Base-by-base conservation (phyloP, 495 filamentous ascomycete genomes). In the Penicillium robsamsonii region DNA sequence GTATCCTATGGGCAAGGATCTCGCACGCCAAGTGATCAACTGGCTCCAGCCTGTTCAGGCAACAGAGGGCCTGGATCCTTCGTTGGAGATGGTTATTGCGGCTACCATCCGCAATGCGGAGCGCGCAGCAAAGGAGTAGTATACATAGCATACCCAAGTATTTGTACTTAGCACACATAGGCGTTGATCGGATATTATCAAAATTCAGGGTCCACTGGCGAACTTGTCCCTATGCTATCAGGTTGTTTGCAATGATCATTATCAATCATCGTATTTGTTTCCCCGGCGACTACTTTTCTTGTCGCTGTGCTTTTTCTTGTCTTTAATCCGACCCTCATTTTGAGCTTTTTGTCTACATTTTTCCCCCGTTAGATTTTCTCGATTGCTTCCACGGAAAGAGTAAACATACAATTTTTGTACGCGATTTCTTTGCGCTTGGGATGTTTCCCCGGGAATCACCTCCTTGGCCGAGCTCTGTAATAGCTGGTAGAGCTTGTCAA, bases 261-360 rank as follows among this genome's bases (percentile, higher is more conserved):
- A 55, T 75, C 60, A 77, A 55, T 79, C 72, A 60, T 76, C 73
- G 53, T 66, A 69, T 62, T 71, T 72, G 60, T 56, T 72, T 56
- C 81, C 76, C 69, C 79, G 81, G 22, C 92, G 81, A 55, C 75
- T 80, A 24, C 78, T 79, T 71, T 97, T 97, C 75, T 97, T 97
- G 46, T 76, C 82, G 61, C 87, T 85, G 48, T 88, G 88, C 27
- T 77, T 60, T 73, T 95, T 96, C 73, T 97, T 97, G 15, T 65
- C 70, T 65, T 77, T 84, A 35, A 96, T 58, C 49, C 91, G 76
- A n/a, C 73, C 67, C 56, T 91, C 84, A 53, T 87, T 90, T 52
- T 87, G 87, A 18, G 81, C 78, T 50, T 85, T 86, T 71, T 90
- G 80, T 56, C 91, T 96, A 55, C 53, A 53, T 46, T 22, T 55